Evolutionary conservation across 108 stramenopile species (phyloP), one percentile per base, ranked within the genome.

Genomic region (Nitzschia sp.): DNA sequence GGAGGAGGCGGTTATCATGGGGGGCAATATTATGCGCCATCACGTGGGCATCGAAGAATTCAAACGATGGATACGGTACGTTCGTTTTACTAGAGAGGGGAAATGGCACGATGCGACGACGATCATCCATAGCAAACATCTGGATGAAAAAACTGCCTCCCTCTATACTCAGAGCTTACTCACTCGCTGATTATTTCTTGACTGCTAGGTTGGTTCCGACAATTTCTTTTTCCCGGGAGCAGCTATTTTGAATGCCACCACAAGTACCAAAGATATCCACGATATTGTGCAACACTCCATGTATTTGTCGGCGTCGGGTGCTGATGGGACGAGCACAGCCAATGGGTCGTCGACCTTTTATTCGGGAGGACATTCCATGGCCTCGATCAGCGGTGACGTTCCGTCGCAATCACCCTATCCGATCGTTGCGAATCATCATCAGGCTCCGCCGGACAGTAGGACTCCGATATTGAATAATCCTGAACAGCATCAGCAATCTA

Each of bases 181-280:
- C 48, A 50, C 48, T 50, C 16, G 8, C 19, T 22, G 13, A 4
- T 19, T 50, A 16, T 21, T 50, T n/a, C 48, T 50, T 50, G 6
- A 6, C 38, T 13, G 38, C 11, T 50, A 50, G 48, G 48, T 50
- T 11, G 48, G 48, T 50, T 50, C 48, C 16, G 48, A 50, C 19
- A 50, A 50, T 50, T 50, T 50, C 48, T 50, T 50, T 50, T 50
- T 50, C 19, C 48, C 48, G 19, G 16, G 19, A 5, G 48, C 48
- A 8, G 17, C 9, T 22, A 50, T 50, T 50, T 22, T 50, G 48
- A 50, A 50, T 50, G 9, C 48, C 17, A 50, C 48, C 4, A 50
- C 48, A 4, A 4, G 17, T 21, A 4, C 48, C 13, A 11, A 21
- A 50, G 48, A 50, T 19, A 50, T 50, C 19, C 48, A 22, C 19